Conservation (phyloP, 305 asterid species). For the Fraxinus sp. region DNA sequence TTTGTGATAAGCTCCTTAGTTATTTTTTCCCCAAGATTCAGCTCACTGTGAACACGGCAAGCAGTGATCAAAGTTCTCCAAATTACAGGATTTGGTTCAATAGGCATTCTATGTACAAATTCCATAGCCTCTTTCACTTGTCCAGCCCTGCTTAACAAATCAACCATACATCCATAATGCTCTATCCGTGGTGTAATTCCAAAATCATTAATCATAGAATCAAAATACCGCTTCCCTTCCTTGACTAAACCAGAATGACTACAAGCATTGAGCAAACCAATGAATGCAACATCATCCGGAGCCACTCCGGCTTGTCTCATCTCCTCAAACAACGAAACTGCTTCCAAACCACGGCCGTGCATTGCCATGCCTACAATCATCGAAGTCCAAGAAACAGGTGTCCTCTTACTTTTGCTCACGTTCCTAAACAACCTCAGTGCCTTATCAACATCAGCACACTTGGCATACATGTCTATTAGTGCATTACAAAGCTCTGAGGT, state of each 20-base stretch:
- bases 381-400: conserved; percentile 75
- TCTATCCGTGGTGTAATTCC: conserved; percentile 60
- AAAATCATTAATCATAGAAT: conserved; percentile 51
- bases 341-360: conserved; percentile 70
- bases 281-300: conserved; percentile 69
- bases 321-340: conserved; percentile 63
- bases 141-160: conserved; percentile 73
- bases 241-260: conserved; percentile 76
- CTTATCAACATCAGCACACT: conserved; percentile 74
- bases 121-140: conserved; percentile 55
- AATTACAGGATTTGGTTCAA: conserved; percentile 64
- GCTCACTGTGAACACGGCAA: conserved; percentile 53
- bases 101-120: conserved; percentile 56
- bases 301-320: conserved; percentile 42
- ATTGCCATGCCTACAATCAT: conserved; percentile 63
- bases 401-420: conserved; percentile 47
- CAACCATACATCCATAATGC: conserved; percentile 91
- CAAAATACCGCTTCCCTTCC: conserved; percentile 55
- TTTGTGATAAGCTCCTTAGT: conserved; percentile 41
- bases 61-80: conserved; percentile 60
- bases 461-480: conserved; percentile 73
- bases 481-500: conserved; percentile 56
- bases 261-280: conserved; percentile 75
- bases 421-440: conserved; percentile 50
- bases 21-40: conserved; percentile 51